Conservation (phyloP, 2,329 filamentous ascomycete genomes). For the Ilyonectria destructans region DNA sequence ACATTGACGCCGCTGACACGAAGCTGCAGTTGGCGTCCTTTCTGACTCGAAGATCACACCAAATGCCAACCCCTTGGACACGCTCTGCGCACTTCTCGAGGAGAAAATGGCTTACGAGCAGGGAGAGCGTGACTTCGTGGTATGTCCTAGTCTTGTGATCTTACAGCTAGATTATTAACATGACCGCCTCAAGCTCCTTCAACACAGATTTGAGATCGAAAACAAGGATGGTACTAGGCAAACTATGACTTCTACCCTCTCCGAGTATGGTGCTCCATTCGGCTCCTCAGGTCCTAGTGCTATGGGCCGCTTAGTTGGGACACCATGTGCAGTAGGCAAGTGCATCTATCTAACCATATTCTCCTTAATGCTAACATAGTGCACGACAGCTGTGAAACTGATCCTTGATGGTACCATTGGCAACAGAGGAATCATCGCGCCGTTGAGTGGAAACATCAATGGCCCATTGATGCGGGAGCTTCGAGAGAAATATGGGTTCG, state of each 20-base stretch:
- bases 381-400: too few species aligned
- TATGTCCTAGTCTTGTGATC: conserved; percentile 57
- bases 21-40: conserved; percentile 63
- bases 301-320: conserved; percentile 88
- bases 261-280: conserved; percentile 85
- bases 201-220: conserved; percentile 74
- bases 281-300: conserved; percentile 84
- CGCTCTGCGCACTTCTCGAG: conserved; percentile 75
- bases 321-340: conserved; percentile 67
- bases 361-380: too few species aligned
- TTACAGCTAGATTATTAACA: conserved; percentile 66
- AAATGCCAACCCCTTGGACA: conserved; percentile 78
- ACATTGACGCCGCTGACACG: too few species aligned
- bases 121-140: conserved; percentile 74
- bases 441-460: conserved; percentile 82
- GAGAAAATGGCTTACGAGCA: conserved; percentile 79
- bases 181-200: conserved; percentile 83
- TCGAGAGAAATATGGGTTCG: conserved; percentile 78
- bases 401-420: conserved; percentile 82
- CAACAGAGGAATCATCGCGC: conserved; percentile 83
- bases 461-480: conserved; percentile 84
- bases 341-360: too few species aligned
- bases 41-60: conserved; percentile 71
- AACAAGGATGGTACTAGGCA: conserved; percentile 79
- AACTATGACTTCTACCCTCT: conserved; percentile 85